These are phyloP conservation scores for Escallonia herrerae DNA, from an alignment of 129 eudicot species.

Conservation along the genomic window DNA sequence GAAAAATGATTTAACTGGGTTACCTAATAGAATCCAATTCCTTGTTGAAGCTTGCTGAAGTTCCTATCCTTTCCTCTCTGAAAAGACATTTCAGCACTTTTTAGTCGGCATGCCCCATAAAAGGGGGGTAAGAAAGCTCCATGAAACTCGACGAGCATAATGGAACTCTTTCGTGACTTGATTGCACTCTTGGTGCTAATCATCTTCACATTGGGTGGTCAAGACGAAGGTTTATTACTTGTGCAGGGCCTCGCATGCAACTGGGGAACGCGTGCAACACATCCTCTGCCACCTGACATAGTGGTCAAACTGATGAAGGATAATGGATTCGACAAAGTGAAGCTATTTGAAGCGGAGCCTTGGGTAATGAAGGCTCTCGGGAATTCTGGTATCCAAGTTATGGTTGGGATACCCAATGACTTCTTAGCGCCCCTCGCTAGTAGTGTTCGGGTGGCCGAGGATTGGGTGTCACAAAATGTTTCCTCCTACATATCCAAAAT, in stretches of 20 bases:
- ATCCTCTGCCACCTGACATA: conserved; percentile 66
- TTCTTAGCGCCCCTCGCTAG: conserved; percentile 61
- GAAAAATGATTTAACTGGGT: background rate
- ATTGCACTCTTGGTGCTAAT: background rate
- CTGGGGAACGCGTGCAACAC: conserved; percentile 69
- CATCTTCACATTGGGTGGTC: conserved; percentile 3
- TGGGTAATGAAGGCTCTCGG: conserved; percentile 64
- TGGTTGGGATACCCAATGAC: conserved; percentile 96
- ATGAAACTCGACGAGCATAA: background rate
- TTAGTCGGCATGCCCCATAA: background rate
- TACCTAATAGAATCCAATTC: conserved; percentile 22
- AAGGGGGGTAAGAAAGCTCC: background rate
- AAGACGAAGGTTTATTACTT: background rate
- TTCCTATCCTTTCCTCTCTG: conserved; percentile 22
- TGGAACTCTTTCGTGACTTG: background rate
- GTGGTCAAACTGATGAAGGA: conserved; percentile 77
- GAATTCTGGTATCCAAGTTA: conserved; percentile 76
- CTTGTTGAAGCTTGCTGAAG: conserved; percentile 26
- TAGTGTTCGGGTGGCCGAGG: conserved; percentile 62
- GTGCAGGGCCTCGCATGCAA: conserved; percentile 60
- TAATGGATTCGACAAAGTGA: conserved; percentile 82
- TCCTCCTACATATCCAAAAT: conserved; percentile 48
- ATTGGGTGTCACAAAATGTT: conserved; percentile 73
- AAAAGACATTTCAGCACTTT: conserved; percentile 5
- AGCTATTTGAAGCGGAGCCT: conserved; percentile 79